Evolutionary conservation across 2,329 filamentous ascomycete genomes (phyloP).

Genomic region (Claviceps maximensis): DNA sequence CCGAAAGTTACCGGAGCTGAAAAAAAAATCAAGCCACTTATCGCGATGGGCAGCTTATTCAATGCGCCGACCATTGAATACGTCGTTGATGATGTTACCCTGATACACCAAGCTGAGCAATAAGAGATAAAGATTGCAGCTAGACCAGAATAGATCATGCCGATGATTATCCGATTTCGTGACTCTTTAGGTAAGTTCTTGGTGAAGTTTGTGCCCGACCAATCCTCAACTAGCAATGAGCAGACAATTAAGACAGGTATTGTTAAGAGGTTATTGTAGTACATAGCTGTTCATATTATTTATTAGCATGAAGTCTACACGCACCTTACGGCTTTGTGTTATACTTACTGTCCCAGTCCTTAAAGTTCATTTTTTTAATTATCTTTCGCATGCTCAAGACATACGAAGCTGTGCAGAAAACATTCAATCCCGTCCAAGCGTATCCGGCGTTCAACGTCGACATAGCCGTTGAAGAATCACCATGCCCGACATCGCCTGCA

Average conservation of each 20-base stretch:
- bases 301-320: conserved; percentile 5
- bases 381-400: conserved; percentile 92
- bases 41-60: conserved; percentile 93
- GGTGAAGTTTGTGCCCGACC: conserved; percentile 71
- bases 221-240: conserved; percentile 79
- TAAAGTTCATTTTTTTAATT: conserved; percentile 99
- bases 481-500: conserved; percentile 40
- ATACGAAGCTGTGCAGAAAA: conserved; percentile 84
- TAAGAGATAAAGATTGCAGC: conserved; percentile 98
- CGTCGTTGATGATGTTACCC: conserved; percentile 91
- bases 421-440: conserved; percentile 96
- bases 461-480: conserved; percentile 59
- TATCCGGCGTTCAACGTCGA: conserved; percentile 91
- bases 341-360: conserved; percentile 93
- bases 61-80: conserved; percentile 98
- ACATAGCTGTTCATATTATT: conserved; percentile 64
- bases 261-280: conserved; percentile 97
- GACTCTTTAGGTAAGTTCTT: conserved; percentile 79
- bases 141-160: conserved; percentile 89
- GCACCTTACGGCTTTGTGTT: not conserved
- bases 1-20: conserved; percentile 84
- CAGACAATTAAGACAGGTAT: conserved; percentile 79
- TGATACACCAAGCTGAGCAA: conserved; percentile 97
- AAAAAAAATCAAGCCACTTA: conserved; percentile 91
- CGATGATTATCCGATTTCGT: conserved; percentile 66